Base-by-base conservation (phyloP, 164 flowering plant genomes). In the Pachysandra terminalis region DNA sequence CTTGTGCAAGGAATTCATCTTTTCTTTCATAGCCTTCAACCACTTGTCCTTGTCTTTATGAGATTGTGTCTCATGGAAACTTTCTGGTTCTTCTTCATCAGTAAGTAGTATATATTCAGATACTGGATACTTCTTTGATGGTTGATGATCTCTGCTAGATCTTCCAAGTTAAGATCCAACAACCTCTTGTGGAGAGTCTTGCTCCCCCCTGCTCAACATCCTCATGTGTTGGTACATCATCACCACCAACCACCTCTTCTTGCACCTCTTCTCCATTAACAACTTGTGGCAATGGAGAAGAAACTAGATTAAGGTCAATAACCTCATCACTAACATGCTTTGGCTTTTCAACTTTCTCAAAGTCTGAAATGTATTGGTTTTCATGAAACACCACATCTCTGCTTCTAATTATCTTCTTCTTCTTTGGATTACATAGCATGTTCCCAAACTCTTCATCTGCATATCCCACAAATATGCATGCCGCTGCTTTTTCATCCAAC, bases 41-140 rank as follows among this genome's bases (percentile, higher is more conserved):
- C n/a, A n/a, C n/a, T n/a, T n/a, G n/a, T 32, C 37, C 37, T 32
- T 32, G 37, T 3, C 37, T 32, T 32, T 32, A n/a, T n/a, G n/a
- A n/a, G n/a, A n/a, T n/a, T n/a, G n/a, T n/a, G n/a, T n/a, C n/a
- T n/a, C n/a, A n/a, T n/a, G n/a, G n/a, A n/a, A n/a, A n/a, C n/a
- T n/a, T n/a, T n/a, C 37, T 32, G 52, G 68, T 48, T 70, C 76
- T 41, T 68, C 71, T 45, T 61, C 69, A 32, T 70, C 48, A 26
- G 61, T 66, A 1, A 65, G 4, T 16, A 66, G 10, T 6, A 63
- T 25, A 21, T 56, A 69, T 17, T 65, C 48, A 13, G 12, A 58
- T 10, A 15, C 3, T 10, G 61, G 22, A 27, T 73, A 72, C 17
- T 22, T 68, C 0, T 22, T 60, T 17, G 68, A 63, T 6, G 54